A percentile compares a stretch with the other conserved stretches of the same genome.
These are phyloP conservation scores for Harringtonia aguacate DNA, from an alignment of 2,329 filamentous ascomycete genomes.

Conservation along the genomic window DNA sequence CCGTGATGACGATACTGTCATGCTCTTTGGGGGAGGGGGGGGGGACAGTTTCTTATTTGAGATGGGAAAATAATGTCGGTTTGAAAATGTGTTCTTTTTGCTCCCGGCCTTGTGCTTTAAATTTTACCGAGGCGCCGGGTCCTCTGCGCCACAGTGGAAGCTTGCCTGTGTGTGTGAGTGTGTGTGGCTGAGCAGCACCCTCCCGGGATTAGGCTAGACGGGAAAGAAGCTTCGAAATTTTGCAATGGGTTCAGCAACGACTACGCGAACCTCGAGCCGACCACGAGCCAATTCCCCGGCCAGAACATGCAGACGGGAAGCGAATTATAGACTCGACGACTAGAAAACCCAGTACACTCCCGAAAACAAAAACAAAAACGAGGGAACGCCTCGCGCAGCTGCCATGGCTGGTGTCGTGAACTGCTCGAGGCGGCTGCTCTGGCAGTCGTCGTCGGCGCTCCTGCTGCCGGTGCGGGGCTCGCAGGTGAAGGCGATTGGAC, in stretches of 20 bases:
- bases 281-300: not conserved
- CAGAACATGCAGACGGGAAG: not conserved
- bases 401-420: constrained; percentile 9
- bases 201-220: no score
- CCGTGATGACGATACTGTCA: constrained; percentile 12
- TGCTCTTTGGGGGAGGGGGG: constrained; percentile 1
- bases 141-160: constrained; percentile 1
- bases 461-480: not conserved
- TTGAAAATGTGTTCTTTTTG: constrained; percentile 6
- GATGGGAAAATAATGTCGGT: not conserved
- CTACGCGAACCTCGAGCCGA: not conserved
- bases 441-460: constrained; percentile 5
- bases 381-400: not conserved
- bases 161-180: no score
- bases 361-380: not conserved
- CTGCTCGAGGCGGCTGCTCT: constrained; percentile 9
- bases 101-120: not conserved
- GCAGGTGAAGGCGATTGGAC: not conserved
- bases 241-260: not conserved
- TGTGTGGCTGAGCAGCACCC: no score
- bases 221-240: not conserved
- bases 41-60: not conserved
- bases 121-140: not conserved
- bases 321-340: not conserved
- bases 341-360: not conserved